Base-by-base conservation (phyloP, 2,329 filamentous ascomycete genomes). In the Hymenoscyphus repandus region DNA sequence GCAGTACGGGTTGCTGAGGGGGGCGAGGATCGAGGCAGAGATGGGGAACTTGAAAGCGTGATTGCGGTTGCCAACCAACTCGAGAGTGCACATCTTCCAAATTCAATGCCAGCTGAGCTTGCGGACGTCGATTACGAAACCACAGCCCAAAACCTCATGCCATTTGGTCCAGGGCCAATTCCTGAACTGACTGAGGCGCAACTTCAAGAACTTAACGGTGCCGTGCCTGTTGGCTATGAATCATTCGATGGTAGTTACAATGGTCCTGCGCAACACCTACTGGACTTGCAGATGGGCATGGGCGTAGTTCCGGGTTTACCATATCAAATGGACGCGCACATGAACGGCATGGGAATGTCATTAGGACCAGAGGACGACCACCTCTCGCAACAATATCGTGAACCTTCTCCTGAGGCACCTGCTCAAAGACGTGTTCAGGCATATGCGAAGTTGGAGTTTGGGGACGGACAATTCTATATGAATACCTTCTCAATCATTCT, bases 401-500 rank as follows among this genome's bases (percentile, higher is more conserved):
- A 56, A 12, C 50, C 54, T 39, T 50, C 56, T 20, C 57, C 57
- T n/a, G 38, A 54, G 13, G 46, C 53, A 30, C 50, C 46, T 20
- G 43, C 50, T 17, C 32, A 31, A 39, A 46, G 34, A 18, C 53
- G 50, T 27, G 56, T 75, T 56, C 67, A 69, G 27, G 77, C 74
- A 37, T 80, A 74, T 61, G 77, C 76, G 32, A 77, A 76, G 59
- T 68, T 91, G 54, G 79, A 83, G 61, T 90, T 91, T 64, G 76
- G 79, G 58, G 87, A 91, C 71, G 85, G 86, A 63, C 78, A 83
- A 50, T 90, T 88, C 66, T 86, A 88, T 68, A 86, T 91, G 82
- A 88, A 83, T 46, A 89, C 85, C 1, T 85, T 84, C 60, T 76
- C 80, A 47, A 78, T 90, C 59, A 79, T 87, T 50, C 80, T 91